phyloP scores from a whole-genome alignment of 2,329 filamentous ascomycete species.

The Aureobasidium sp. region DNA sequence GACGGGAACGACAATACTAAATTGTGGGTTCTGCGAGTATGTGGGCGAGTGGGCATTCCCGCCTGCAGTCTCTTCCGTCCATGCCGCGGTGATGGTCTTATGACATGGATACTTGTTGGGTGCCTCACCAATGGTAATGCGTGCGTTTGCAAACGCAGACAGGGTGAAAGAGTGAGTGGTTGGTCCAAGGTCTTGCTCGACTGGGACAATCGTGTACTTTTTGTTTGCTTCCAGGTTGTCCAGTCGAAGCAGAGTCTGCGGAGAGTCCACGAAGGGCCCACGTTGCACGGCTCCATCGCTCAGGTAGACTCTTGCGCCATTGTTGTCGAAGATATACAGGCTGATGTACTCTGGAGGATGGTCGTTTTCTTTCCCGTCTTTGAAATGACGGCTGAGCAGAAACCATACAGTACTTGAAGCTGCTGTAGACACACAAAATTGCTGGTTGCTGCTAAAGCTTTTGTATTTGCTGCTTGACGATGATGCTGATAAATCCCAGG shows the following conservation, averaged over 20 bases:
- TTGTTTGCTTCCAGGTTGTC: slow-evolving; percentile 51
- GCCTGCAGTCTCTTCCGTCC: slow-evolving; percentile 74
- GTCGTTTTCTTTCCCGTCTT: slow-evolving; percentile 35
- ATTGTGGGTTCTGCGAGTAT: slow-evolving; percentile 87
- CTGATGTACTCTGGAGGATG: slow-evolving; percentile 69
- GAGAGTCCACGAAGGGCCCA: slow-evolving; percentile 86
- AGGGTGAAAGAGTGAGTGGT: slow-evolving; percentile 78
- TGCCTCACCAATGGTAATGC: slow-evolving; percentile 57
- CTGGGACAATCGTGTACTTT: slow-evolving; percentile 60
- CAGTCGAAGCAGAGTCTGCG: slow-evolving; percentile 78
- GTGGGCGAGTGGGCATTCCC: slow-evolving; percentile 70
- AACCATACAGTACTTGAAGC: slow-evolving; percentile 67
- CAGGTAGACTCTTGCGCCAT: slow-evolving; percentile 66
- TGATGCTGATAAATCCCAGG: slow-evolving; percentile 57
- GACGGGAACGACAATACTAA: slow-evolving; percentile 54
- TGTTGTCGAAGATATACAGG: slow-evolving; percentile 68
- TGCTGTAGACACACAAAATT: slow-evolving; percentile 50
- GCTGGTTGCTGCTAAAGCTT: slow-evolving; percentile 62
- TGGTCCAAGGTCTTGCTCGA: slow-evolving; percentile 70
- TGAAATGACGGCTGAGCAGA: slow-evolving; percentile 77
- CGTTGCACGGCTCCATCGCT: slow-evolving; percentile 65
- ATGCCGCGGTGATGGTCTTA: slow-evolving; percentile 56
- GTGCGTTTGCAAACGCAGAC: slow-evolving; percentile 65
- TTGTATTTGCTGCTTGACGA: slow-evolving; percentile 54
- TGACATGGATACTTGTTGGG: slow-evolving; percentile 53